Base-by-base conservation (phyloP, 495 filamentous ascomycete genomes). In the Aspergillus baeticus region DNA sequence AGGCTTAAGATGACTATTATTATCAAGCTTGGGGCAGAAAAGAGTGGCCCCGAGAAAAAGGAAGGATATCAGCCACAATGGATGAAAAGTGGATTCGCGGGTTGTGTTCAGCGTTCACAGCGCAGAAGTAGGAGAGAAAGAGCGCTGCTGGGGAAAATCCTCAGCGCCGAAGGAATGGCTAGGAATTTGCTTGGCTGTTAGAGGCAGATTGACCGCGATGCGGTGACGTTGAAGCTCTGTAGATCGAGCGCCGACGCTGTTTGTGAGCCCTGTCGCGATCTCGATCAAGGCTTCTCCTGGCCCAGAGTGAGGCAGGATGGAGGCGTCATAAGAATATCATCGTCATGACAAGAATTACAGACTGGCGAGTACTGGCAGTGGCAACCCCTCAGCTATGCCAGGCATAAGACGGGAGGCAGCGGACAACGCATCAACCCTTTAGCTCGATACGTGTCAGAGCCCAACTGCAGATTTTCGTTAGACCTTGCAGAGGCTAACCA, bases 381-480 rank as follows among this genome's bases (percentile, higher is more conserved):
- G 26, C 26, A 50, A 49, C 31, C 52, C 51, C 42, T 45, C 26
- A 48, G 14, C 42, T 26, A 54, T 57, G 43, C 17, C 41, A 43
- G 20, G 34, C 46, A 51, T 52, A 36, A 23, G 49, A 34, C 49
- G 49, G 49, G 56, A 57, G 54, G 49, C 54, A 53, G 36, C 51
- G 45, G 63, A 61, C 63, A 63, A 59, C 63, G 55, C 63, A 66
- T 63, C 60, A 41, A 50, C 46, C 54, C 6, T 42, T 51, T 60
- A 62, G 57, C 34, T 52, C 36, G 57, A 65, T 65, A 65, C 63
- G 63, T 65, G 63, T 65, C 63, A 62, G 51, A 50, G 57, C 55
- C 57, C 54, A 50, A 60, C 54, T 60, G 62, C 55, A 54, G 57
- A 63, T 26, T 50, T 57, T 58, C 54, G 54, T 55, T 60, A 35